Base-by-base conservation (phyloP, 352 stramenopile species). In the Pythium phragmiticola region DNA sequence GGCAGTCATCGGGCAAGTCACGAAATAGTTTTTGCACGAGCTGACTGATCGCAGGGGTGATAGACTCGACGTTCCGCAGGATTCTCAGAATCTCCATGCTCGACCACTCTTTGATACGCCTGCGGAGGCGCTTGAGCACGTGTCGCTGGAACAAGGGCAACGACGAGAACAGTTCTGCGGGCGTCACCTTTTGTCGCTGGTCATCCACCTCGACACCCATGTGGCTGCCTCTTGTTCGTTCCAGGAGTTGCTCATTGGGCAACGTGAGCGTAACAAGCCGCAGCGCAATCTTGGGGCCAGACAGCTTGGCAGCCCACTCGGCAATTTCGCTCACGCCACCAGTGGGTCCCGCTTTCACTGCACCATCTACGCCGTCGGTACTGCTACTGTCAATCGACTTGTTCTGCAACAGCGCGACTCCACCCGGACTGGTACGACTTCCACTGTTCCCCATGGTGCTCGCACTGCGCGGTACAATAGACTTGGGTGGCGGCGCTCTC, bases 21-120 rank as follows among this genome's bases (percentile, higher is more conserved):
- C 80, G 70, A 68, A 95, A 94, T 4, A 96, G 70, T 7, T 77
- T 75, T 62, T 90, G 81, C 14, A 94, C 81, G 17, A 96, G 63
- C 13, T 70, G 56, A 6, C 74, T 82, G 51, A 92, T 86, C 2
- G 78, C 66, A 17, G 84, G 81, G 9, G 87, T 92, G 16, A 93
- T 82, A 42, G 74, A 66, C 39, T 90, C 77, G 9, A 82, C 72
- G 19, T 75, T 77, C 54, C 78, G 78, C 43, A 96, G 66, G 61
- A 96, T 94, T 7, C 74, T 75, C 33, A 96, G 58, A 50, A 96
- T 90, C 49, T 96, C 82, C 1, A 90, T 66, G 34, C 84, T 92
- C 46, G 80, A 90, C 80, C 87, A 94, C 46, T 96, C 87, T 54
- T 91, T 92, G 37, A 96, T 88, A 19, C 88, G 77, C 49, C 80